Percentiles rank a stretch among this genome's conserved stretches.
Conservation (phyloP, 2,329 filamentous ascomycete species). For the Rosellinia necatrix region DNA sequence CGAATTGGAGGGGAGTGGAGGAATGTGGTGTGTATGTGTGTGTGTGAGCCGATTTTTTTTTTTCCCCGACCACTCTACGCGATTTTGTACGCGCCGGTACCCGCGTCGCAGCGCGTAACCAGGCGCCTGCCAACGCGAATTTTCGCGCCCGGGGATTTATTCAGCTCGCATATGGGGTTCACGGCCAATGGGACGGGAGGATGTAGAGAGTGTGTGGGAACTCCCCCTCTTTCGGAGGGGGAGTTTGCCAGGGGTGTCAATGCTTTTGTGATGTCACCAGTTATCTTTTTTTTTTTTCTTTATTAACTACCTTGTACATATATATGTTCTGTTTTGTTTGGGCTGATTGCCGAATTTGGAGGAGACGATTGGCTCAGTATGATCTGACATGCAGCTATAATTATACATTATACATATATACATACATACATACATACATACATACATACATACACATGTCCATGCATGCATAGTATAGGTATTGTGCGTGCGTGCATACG, state of each 20-base stretch:
- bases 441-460: too few species aligned
- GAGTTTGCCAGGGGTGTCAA: too few species aligned
- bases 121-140: constrained; percentile 17
- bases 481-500: too few species aligned
- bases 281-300: too few species aligned
- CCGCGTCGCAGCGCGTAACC: constrained; percentile 18
- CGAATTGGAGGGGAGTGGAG: not conserved
- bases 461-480: too few species aligned
- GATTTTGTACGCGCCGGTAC: constrained; percentile 6
- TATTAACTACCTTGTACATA: too few species aligned
- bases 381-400: too few species aligned
- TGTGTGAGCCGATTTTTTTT: not conserved
- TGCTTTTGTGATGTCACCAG: constrained; percentile 14
- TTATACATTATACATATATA: too few species aligned
- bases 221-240: constrained; percentile 1
- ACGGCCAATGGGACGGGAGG: constrained; percentile 5
- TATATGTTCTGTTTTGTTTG: too few species aligned
- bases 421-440: too few species aligned
- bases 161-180: not conserved
- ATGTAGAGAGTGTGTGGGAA: not conserved
- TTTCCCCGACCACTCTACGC: constrained; percentile 19
- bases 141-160: constrained; percentile 11
- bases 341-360: too few species aligned
- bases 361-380: too few species aligned
- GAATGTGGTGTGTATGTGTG: not conserved